phyloP scores from a whole-genome alignment of 129 eudicot genomes.

The Chrysanthemum lavandulifolium region DNA sequence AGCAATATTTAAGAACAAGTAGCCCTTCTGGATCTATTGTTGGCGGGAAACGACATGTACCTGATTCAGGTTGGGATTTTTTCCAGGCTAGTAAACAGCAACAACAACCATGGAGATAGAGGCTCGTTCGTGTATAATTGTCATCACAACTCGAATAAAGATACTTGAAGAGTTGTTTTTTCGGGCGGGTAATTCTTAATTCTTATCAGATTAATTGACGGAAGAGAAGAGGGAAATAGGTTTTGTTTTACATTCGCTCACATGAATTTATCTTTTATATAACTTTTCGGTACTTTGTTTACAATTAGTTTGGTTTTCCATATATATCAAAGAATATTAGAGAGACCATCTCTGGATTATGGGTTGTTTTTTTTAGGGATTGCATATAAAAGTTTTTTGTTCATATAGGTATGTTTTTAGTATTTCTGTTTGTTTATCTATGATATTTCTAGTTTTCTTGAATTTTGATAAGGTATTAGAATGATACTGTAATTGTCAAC shows the following conservation, averaged over 20 bases:
- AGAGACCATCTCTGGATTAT: background rate
- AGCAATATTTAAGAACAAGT: background rate
- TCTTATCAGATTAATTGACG: background rate
- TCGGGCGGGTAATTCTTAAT: background rate
- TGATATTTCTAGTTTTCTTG: too few species aligned
- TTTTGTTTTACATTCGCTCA: background rate
- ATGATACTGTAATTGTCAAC: too few species aligned
- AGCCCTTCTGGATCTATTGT: slow-evolving; percentile 36
- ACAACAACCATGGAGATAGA: slow-evolving; percentile 65
- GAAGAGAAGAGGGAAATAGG: background rate
- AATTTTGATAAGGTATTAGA: too few species aligned
- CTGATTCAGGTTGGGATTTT: slow-evolving; percentile 49
- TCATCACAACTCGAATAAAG: background rate
- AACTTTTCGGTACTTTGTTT: slow-evolving; percentile 17
- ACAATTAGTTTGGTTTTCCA: background rate
- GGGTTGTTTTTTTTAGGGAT: too few species aligned
- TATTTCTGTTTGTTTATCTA: too few species aligned
- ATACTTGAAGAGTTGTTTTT: background rate
- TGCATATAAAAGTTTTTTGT: too few species aligned
- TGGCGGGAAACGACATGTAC: slow-evolving; percentile 66
- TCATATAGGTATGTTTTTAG: too few species aligned
- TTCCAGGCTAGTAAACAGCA: slow-evolving; percentile 51
- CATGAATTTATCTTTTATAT: background rate
- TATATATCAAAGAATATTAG: slow-evolving; percentile 12
- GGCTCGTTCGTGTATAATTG: slow-evolving; percentile 4